Base-by-base conservation (phyloP, 1,284 basidiomycete genomes). In the Leccinum pachyderme region DNA sequence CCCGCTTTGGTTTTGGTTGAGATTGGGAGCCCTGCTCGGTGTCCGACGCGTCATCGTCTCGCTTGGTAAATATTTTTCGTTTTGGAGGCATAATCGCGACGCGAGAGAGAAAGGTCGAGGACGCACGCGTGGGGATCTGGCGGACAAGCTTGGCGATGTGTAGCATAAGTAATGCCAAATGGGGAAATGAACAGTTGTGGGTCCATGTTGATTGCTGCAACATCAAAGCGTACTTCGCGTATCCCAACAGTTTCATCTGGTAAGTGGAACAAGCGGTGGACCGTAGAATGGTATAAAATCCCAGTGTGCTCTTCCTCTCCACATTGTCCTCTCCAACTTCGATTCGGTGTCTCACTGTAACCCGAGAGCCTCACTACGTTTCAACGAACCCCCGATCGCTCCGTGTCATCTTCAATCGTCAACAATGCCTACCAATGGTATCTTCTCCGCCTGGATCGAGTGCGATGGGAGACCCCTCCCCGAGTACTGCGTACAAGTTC, bases 371-470 rank as follows among this genome's bases (percentile, higher is more conserved):
- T 52, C 61, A 27, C 47, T 49, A 18, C 39, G 33, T 24, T 18
- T 49, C 33, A 31, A 46, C 32, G 24, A 13, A 29, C 18, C 33
- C 27, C 33, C 51, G n/a, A 31, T 61, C 49, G 22, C 53, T 52
- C 47, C 15, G 28, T 35, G 22, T 13, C 55, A 39, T 44, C 28
- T 13, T 15, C 12, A 25, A 24, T 43, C 24, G 12, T 24, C 24
- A 39, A 51, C 48, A 24, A 61, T 85, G 83, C 74, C 83, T 53
- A 77, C 74, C 2, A 77, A 81, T 68, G 77, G 77, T 18, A 80
- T 77, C 7, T 87, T 86, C 68, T 82, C 81, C 22, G 84, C 86
- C 22, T 89, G 84, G 81, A 81, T 89, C 51, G 72, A 75, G 32
- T 78, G 75, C 41, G 76, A 81, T 35, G 79, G 76, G 4, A 60